Evolutionary conservation across 1,139 yeast genomes (phyloP).

Genomic region (Lizanozyma gosingica): DNA sequence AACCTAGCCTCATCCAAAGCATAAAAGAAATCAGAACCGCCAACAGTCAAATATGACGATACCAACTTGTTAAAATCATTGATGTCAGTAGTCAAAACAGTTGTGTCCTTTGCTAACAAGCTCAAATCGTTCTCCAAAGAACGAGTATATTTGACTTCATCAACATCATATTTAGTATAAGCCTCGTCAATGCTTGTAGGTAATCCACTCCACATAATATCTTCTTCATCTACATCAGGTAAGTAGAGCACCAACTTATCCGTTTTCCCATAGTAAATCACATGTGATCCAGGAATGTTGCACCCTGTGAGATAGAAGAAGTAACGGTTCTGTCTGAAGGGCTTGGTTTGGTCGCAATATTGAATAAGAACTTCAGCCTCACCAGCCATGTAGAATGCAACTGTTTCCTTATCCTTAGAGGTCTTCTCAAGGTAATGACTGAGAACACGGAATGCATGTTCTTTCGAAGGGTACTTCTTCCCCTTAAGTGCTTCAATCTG

Average conservation of each 20-base stretch:
- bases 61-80: slow-evolving; percentile 27
- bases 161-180: slow-evolving; percentile 58
- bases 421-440: slow-evolving; percentile 27
- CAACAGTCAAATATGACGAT: slow-evolving; percentile 25
- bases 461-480: slow-evolving; percentile 64
- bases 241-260: slow-evolving; percentile 64
- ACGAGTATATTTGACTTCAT: slow-evolving; percentile 57
- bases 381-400: slow-evolving; percentile 56
- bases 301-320: slow-evolving; percentile 86
- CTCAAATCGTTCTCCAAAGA: slow-evolving; percentile 30
- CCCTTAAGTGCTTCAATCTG: slow-evolving; percentile 10
- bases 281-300: slow-evolving; percentile 67
- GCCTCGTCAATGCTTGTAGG: slow-evolving; percentile 72
- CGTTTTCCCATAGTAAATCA: slow-evolving; percentile 44
- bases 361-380: slow-evolving; percentile 54
- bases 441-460: slow-evolving; percentile 50
- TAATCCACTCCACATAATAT: slow-evolving; percentile 93
- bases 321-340: slow-evolving; percentile 83
- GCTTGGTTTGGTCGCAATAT: slow-evolving; percentile 72
- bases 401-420: slow-evolving; percentile 11
- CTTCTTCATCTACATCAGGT: slow-evolving; percentile 79
- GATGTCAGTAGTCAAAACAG: slow-evolving; percentile 30
- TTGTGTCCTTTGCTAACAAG: slow-evolving; percentile 7
- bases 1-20: slow-evolving; percentile 84
- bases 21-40: slow-evolving; percentile 44